Evolutionary conservation across 108 stramenopile species (phyloP), one percentile per base, ranked within the genome.

Genomic region (Stephanodiscus minutulus): DNA sequence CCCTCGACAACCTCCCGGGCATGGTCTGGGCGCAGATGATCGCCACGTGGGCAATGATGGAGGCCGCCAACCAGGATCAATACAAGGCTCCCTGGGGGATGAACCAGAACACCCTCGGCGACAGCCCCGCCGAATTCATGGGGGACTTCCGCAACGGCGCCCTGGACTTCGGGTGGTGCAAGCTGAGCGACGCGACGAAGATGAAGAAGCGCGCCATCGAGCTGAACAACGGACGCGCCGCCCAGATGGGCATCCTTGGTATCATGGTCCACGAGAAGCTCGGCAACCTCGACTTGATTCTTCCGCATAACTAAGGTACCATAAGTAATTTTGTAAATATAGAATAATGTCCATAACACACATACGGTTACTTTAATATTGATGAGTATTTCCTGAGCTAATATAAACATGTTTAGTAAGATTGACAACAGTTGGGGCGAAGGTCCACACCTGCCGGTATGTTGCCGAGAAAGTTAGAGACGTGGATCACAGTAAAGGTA

Each of bases 231-330:
- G 31, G 31, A 33, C 31, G 31, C 31, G 31, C 31, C 31, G 31
- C 31, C 31, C 77, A 82, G 82, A 93, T 96, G 93, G 95, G 93
- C 46, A 96, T 96, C 78, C 77, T 96, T 46, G 95, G 88, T 50
- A 73, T 96, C 33, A 90, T 94, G 85, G 86, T 94, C 17, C 95
- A 96, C 81, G 95, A 96, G 79, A 79, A 84, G 66, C 79, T 92
- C 33, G 82, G 70, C 43, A 77, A 65, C 59, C 31, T 70, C 59
- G 73, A 64, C 39, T 12, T 29, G 39, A 27, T 73, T 7, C 73
- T 73, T 31, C 73, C 64, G 35, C 64, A 53, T 27, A 5, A 54
- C 24, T 54, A 54, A 54, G 22, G 3, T 24, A 15, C 18, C 53
- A 2, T 48, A 6, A 18, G 43, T 10, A 5, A 24, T 24, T 22